phyloP scores from a whole-genome alignment of 2,329 filamentous ascomycete genomes.

The Scleromitrula shiraiana region DNA sequence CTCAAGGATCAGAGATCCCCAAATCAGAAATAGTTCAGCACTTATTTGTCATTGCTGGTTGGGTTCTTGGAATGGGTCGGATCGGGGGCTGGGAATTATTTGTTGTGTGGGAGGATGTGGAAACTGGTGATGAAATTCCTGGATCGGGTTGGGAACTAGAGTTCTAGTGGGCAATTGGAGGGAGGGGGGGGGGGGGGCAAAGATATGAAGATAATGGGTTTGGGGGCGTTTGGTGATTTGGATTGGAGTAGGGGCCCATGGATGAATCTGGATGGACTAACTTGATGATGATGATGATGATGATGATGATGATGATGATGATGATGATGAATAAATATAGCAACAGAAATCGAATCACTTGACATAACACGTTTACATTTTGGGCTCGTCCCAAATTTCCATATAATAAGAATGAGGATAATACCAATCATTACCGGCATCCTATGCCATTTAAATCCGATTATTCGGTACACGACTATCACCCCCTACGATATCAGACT shows the following conservation, averaged over 20 bases:
- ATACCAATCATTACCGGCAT: too few relatives aligned
- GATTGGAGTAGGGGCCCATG: conserved; percentile 27
- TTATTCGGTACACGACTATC: too few relatives aligned
- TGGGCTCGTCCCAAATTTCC: too few relatives aligned
- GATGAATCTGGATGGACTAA: conserved; percentile 22
- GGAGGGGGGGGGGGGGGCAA: neutral
- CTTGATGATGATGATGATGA: neutral
- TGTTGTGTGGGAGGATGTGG: conserved; percentile 40
- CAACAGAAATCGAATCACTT: too few relatives aligned
- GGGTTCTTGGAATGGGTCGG: conserved; percentile 45
- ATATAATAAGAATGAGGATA: too few relatives aligned
- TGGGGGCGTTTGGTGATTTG: conserved; percentile 22
- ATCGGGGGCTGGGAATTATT: conserved; percentile 40
- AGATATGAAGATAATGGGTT: neutral
- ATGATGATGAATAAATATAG: too few relatives aligned
- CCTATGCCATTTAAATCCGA: too few relatives aligned
- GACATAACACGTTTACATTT: too few relatives aligned
- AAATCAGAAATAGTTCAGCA: conserved; percentile 44
- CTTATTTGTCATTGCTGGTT: conserved; percentile 41
- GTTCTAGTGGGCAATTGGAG: neutral
- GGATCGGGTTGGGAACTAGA: conserved; percentile 35
- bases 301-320: too few relatives aligned
- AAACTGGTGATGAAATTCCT: conserved; percentile 43
- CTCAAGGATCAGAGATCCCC: conserved; percentile 32
- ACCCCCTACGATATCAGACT: too few relatives aligned